phyloP scores from a whole-genome alignment of 176 grass and related monocot species.

The Leersia perrieri region DNA sequence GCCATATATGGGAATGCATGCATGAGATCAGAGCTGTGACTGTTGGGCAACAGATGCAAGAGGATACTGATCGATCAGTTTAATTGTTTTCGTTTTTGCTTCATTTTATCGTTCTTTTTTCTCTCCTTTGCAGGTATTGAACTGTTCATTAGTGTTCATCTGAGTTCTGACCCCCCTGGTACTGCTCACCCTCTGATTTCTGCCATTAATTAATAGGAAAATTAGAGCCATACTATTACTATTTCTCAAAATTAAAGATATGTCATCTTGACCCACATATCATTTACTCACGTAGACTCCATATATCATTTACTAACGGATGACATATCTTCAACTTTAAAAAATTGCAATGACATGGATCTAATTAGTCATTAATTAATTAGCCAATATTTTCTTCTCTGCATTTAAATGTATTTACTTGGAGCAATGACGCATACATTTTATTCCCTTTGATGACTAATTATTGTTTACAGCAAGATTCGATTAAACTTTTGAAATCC shows the following conservation, averaged over 20 bases:
- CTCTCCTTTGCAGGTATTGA: background rate
- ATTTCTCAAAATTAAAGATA: too few species aligned
- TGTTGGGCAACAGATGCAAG: slow-evolving; percentile 57
- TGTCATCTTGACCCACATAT: too few species aligned
- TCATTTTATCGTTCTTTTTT: background rate
- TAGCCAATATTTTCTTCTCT: background rate
- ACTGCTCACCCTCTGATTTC: background rate
- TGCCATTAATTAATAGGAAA: background rate
- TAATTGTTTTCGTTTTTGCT: background rate
- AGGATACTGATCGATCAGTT: background rate
- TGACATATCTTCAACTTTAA: too few species aligned
- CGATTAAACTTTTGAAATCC: too few species aligned
- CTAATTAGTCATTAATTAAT: background rate
- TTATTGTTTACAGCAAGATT: too few species aligned
- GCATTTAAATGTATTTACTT: background rate
- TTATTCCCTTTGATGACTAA: too few species aligned
- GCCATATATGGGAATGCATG: slow-evolving; percentile 47
- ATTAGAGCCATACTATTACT: too few species aligned
- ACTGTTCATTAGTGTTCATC: slow-evolving; percentile 15
- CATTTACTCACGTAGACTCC: too few species aligned
- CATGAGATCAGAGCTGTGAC: slow-evolving; percentile 29
- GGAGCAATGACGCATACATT: background rate
- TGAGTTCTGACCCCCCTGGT: background rate
- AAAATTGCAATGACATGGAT: too few species aligned
- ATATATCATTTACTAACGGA: too few species aligned